Conservation (phyloP, 2,329 filamentous ascomycete genomes). For the Fusarium staphyleae region DNA sequence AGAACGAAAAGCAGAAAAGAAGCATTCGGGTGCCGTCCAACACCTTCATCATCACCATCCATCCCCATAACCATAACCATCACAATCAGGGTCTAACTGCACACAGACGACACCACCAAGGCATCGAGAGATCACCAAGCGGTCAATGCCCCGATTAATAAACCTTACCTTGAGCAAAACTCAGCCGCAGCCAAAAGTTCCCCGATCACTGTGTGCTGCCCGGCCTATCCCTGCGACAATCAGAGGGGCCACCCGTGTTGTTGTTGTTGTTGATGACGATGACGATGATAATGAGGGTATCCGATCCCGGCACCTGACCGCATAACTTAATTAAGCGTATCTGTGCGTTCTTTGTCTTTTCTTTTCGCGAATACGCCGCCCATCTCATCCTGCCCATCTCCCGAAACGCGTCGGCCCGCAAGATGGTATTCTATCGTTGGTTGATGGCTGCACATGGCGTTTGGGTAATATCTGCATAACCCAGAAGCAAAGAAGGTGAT, state of each 20-base stretch:
- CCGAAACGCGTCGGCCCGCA: slow-evolving; percentile 2
- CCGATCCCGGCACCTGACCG: background rate
- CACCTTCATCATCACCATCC: background rate
- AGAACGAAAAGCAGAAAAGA: no score
- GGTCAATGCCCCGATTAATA: background rate
- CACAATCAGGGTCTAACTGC: background rate
- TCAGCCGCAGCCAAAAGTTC: no score
- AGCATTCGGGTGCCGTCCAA: background rate
- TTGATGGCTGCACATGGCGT: background rate
- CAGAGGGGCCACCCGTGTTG: background rate
- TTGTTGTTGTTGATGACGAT: no score
- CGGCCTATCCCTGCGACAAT: slow-evolving; percentile 6
- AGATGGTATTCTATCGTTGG: no score
- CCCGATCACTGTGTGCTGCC: background rate
- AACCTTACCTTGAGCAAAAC: background rate
- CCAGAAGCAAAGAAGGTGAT: no score
- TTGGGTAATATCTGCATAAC: background rate
- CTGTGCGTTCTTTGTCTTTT: background rate
- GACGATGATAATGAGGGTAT: no score
- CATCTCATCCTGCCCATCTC: background rate
- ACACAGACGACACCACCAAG: background rate
- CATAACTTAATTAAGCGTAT: slow-evolving; percentile 1
- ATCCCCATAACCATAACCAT: no score
- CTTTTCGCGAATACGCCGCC: no score
- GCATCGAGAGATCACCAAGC: background rate